Percentiles rank a stretch among this genome's conserved stretches.
phyloP scores from a whole-genome alignment of 257 asterid genomes.

The Solanum bulbocastanum region DNA sequence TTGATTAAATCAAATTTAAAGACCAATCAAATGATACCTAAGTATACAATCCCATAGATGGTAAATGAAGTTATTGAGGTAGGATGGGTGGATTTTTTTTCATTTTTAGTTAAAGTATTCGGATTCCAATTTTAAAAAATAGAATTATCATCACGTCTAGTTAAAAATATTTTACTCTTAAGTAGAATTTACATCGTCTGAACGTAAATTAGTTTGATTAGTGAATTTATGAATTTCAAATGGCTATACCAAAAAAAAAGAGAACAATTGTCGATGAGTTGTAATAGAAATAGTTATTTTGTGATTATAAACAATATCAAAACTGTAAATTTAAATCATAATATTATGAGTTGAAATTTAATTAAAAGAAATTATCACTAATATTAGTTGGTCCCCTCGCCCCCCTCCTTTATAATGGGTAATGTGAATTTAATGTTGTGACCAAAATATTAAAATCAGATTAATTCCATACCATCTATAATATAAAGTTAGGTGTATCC shows the following conservation, averaged over 20 bases:
- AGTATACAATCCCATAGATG: background rate
- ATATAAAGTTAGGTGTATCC: background rate
- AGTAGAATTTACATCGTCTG: accelerated
- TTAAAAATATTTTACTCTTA: background rate
- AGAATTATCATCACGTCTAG: background rate
- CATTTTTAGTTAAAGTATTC: background rate
- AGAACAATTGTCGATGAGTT: background rate
- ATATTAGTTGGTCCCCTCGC: background rate
- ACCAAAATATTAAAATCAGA: background rate
- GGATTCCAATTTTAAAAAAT: background rate
- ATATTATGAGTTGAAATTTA: background rate
- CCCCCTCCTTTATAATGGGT: background rate
- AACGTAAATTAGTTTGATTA: background rate
- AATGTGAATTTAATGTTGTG: background rate
- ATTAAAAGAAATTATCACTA: background rate
- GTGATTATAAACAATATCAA: background rate
- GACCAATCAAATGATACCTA: background rate
- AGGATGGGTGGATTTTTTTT: background rate
- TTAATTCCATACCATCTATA: background rate
- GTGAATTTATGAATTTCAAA: background rate
- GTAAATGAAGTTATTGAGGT: background rate
- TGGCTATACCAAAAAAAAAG: background rate
- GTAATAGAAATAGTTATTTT: background rate
- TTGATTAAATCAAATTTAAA: background rate
- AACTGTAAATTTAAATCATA: background rate